These are phyloP conservation scores for Aspergillus aculeatus DNA, from an alignment of 2,329 filamentous ascomycete genomes.

Conservation along the genomic window DNA sequence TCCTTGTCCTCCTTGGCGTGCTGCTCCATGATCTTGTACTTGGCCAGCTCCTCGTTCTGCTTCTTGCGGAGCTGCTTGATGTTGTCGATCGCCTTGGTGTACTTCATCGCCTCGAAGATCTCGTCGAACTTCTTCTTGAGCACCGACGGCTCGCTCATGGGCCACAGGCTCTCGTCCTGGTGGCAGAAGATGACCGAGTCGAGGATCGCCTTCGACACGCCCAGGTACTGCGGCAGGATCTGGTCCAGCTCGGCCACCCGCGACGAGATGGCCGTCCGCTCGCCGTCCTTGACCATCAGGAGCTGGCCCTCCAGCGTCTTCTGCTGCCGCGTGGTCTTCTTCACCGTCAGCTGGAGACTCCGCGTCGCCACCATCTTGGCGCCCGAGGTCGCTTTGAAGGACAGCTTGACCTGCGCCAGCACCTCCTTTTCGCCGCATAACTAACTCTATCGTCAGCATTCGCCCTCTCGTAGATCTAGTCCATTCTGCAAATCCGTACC, in stretches of 20 bases:
- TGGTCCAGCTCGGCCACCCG: constrained; percentile 78
- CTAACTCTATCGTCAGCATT: constrained; percentile 36
- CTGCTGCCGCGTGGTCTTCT: constrained; percentile 71
- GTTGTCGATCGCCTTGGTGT: constrained; percentile 95
- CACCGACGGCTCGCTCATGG: constrained; percentile 79
- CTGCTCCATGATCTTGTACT: constrained; percentile 71
- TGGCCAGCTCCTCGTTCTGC: constrained; percentile 71
- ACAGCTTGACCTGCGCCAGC: constrained; percentile 84
- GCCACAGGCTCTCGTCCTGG: constrained; percentile 96
- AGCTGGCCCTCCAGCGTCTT: constrained; percentile 85
- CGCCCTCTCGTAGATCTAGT: neutral
- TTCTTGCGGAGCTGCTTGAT: constrained; percentile 84
- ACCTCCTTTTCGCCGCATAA: constrained; percentile 84
- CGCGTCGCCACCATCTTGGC: constrained; percentile 79
- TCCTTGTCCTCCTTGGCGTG: constrained; percentile 83
- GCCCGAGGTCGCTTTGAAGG: constrained; percentile 76
- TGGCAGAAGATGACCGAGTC: constrained; percentile 98
- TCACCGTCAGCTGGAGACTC: constrained; percentile 80
- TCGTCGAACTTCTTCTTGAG: constrained; percentile 96
- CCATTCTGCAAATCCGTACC: constrained; percentile 40
- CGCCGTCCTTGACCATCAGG: constrained; percentile 72
- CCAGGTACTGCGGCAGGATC: constrained; percentile 80
- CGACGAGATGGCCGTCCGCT: constrained; percentile 75
- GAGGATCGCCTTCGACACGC: constrained; percentile 84
- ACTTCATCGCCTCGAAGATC: constrained; percentile 95